A percentile compares a stretch with the other conserved stretches of the same genome.
These are phyloP conservation scores for Metschnikowia amazonensis DNA, from an alignment of 805 yeast genomes.

Conservation along the genomic window DNA sequence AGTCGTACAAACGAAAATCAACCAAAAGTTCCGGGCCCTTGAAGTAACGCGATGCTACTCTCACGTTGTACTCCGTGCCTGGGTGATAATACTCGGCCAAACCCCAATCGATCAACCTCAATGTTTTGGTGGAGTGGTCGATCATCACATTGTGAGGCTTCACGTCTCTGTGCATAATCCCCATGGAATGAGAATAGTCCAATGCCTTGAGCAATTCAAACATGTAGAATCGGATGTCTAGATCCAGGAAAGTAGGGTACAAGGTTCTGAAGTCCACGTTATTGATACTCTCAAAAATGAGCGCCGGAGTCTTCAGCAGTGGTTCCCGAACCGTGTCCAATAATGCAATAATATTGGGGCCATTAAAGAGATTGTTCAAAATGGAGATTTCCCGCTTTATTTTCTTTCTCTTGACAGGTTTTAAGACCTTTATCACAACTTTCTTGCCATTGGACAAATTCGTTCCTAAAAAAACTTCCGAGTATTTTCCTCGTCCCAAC, in stretches of 20 bases:
- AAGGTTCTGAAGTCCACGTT: conserved; percentile 83
- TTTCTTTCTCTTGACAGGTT: conserved; percentile 90
- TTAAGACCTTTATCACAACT: conserved; percentile 85
- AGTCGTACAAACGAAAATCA: conserved; percentile 79
- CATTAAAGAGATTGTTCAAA: conserved; percentile 76
- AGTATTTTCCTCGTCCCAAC: conserved; percentile 89
- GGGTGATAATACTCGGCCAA: conserved; percentile 89
- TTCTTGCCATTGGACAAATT: conserved; percentile 56
- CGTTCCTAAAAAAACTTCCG: conserved; percentile 88
- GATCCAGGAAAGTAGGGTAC: conserved; percentile 73
- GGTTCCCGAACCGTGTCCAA: conserved; percentile 87
- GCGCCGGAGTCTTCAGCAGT: conserved; percentile 79
- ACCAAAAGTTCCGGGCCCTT: conserved; percentile 90
- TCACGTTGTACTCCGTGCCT: conserved; percentile 83
- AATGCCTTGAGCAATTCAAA: conserved; percentile 76
- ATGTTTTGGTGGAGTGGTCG: conserved; percentile 58
- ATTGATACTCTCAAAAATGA: conserved; percentile 79
- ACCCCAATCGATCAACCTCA: conserved; percentile 92
- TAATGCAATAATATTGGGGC: conserved; percentile 73
- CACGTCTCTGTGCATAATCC: conserved; percentile 92
- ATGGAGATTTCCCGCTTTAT: conserved; percentile 88
- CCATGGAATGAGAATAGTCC: conserved; percentile 88
- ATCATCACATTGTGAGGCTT: conserved; percentile 94
- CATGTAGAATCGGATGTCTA: conserved; percentile 80
- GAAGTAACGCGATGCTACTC: conserved; percentile 88